phyloP scores from a whole-genome alignment of 2,329 filamentous ascomycete species.

The Aspergillus sp. region DNA sequence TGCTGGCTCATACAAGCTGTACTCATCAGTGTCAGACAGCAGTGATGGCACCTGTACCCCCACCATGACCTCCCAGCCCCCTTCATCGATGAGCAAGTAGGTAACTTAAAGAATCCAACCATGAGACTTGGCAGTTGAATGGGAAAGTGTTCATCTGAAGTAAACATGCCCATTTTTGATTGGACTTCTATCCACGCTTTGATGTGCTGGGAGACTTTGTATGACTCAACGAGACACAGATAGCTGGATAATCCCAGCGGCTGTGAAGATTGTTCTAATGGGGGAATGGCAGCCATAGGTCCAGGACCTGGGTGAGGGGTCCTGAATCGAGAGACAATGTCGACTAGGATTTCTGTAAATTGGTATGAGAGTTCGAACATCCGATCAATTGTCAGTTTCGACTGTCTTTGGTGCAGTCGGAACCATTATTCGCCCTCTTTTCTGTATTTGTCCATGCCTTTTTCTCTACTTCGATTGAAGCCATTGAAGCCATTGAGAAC shows the following conservation, averaged over 20 bases:
- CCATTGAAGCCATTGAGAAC: no score
- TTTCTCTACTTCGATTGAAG: no score
- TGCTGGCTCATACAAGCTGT: no score
- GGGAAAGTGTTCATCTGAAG: constrained; percentile 1
- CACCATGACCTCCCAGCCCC: no score
- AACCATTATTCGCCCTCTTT: no score
- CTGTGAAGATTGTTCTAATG: constrained; percentile 3
- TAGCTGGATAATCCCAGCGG: constrained; percentile 4
- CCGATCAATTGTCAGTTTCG: constrained; percentile 2
- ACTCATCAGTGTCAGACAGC: no score
- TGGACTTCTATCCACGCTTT: constrained; percentile 1
- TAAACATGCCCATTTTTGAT: neutral
- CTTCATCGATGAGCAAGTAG: neutral
- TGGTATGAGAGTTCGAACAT: constrained; percentile 2
- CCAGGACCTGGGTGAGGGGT: neutral
- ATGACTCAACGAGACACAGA: constrained; percentile 1
- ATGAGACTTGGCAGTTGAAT: neutral
- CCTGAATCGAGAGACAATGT: constrained; percentile 1
- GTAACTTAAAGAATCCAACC: neutral
- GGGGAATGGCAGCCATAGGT: neutral
- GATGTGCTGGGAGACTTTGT: constrained; percentile 4
- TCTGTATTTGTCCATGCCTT: no score
- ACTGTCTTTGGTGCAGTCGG: neutral
- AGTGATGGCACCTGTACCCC: no score
- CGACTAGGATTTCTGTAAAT: constrained; percentile 1